Conservation (phyloP, 164 flowering plant genomes). For the Pachysandra terminalis region DNA sequence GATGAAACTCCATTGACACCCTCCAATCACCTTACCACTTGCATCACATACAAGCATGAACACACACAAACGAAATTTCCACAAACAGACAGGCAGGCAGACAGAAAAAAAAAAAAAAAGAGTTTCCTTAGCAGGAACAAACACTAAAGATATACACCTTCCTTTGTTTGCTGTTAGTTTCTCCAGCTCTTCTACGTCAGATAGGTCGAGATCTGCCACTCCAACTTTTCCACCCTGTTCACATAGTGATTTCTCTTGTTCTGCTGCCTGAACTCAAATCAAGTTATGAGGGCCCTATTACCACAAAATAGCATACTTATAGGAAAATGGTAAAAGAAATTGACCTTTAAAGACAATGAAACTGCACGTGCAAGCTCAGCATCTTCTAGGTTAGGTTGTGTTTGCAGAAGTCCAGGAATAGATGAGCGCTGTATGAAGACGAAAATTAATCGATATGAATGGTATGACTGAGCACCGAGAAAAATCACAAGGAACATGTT, state of each 20-base stretch:
- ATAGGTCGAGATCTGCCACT: slow-evolving; percentile 17
- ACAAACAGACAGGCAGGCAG: no score
- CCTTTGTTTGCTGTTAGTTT: slow-evolving; percentile 34
- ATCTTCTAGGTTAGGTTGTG: slow-evolving; percentile 45
- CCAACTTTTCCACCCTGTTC: slow-evolving; percentile 37
- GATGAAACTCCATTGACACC: background rate
- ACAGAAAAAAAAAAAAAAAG: no score
- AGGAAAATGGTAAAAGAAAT: slow-evolving; percentile 4
- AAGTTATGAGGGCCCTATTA: slow-evolving; percentile 11
- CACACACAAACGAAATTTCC: no score
- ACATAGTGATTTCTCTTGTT: slow-evolving; percentile 59
- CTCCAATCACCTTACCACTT: background rate
- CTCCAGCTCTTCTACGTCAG: slow-evolving; percentile 35
- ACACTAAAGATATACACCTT: slow-evolving; percentile 42
- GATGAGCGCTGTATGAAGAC: slow-evolving; percentile 30
- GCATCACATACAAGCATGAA: background rate
- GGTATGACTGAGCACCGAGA: background rate
- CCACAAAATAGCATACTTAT: background rate
- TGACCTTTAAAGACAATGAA: slow-evolving; percentile 69
- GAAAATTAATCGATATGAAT: slow-evolving; percentile 5
- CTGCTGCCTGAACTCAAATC: slow-evolving; percentile 59
- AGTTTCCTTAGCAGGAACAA: background rate
- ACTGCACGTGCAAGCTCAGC: slow-evolving; percentile 68
- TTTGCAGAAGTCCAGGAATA: slow-evolving; percentile 26
- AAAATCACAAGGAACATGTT: background rate